A percentile compares a stretch with the other conserved stretches of the same genome.
Evolutionary conservation across 179 eudicot species (phyloP).

Genomic region (Silene vulgaris): DNA sequence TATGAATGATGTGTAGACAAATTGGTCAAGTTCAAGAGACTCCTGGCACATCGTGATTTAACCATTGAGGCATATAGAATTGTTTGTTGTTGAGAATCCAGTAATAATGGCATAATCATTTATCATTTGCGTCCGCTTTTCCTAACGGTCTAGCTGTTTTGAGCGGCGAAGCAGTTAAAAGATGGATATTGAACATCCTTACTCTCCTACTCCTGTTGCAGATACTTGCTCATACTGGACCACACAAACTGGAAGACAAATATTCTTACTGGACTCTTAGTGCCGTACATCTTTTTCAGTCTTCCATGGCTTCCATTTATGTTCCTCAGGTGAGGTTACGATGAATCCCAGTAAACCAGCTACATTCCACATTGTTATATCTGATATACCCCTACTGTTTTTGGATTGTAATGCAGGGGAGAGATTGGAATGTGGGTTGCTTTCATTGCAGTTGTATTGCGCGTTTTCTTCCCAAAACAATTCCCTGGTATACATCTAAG

Average conservation of each 20-base stretch:
- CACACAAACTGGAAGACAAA: constrained; percentile 83
- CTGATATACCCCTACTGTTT: background rate
- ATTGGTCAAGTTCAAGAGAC: no score
- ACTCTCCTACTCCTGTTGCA: constrained; percentile 22
- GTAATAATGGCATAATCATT: no score
- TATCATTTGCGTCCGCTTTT: background rate
- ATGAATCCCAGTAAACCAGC: background rate
- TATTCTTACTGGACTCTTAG: constrained; percentile 68
- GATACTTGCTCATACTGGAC: constrained; percentile 73
- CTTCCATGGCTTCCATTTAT: constrained; percentile 56
- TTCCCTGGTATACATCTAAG: constrained; percentile 52
- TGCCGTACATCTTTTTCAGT: constrained; percentile 80
- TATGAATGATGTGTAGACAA: background rate
- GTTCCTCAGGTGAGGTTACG: constrained; percentile 47
- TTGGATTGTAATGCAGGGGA: constrained; percentile 49
- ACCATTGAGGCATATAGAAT: no score
- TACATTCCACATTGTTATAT: background rate
- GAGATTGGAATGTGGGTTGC: constrained; percentile 87
- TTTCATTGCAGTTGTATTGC: constrained; percentile 60
- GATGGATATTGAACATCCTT: background rate
- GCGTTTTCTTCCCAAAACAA: constrained; percentile 62
- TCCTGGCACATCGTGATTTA: no score
- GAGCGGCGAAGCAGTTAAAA: background rate
- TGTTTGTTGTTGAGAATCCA: no score
- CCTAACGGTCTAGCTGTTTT: background rate